Evolutionary conservation across 2,329 filamentous ascomycete species (phyloP), one percentile per base, ranked within the genome.

Genomic region (Elsinoe australis): DNA sequence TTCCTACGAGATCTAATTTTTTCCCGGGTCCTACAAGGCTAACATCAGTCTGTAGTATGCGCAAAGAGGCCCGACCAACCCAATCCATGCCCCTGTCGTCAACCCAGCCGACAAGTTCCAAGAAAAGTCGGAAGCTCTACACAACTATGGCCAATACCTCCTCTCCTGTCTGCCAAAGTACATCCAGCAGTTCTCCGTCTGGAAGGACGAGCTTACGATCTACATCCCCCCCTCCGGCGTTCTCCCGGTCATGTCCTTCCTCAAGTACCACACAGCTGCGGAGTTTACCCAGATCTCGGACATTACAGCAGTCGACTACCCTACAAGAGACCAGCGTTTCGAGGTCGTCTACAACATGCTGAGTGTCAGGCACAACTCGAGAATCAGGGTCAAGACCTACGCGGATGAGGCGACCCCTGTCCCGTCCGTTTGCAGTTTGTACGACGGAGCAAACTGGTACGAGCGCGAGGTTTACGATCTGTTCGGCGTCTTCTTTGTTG

Each of bases 291-390:
- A 92, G 70, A 73, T 96, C 61, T 86, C 83, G 64, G 86, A 89
- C 64, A 86, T 98, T 64, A 96, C 92, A 4, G 89, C 84, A 32
- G 88, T 94, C 63, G 92, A 98, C 69, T 98, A 88, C 72, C 92
- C 92, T 29, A 95, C 89, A 54, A 83, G 88, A 64, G 85, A 94
- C 67, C 83, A 95, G 71, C 87, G 92, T 52, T 98, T 98, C 70
- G 92, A 98, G 73, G 77, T 98, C 53, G 89, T 98, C 58, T 98
- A 98, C 78, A 95, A 98, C 71, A 71, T 98, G 56, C 82, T 98
- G 54, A 94, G 86, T 58, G 85, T 98, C 60, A 85, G 92, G 57
- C 88, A 96, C 75, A 98, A 98, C 72, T 85, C 89, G 47, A 85
- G 92, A 58, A 92, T 98, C 68, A 81, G 92, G 53, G 88, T 98